Evolutionary conservation across 2,329 filamentous ascomycete genomes (phyloP).

Genomic region (Fusarium sambucinum): DNA sequence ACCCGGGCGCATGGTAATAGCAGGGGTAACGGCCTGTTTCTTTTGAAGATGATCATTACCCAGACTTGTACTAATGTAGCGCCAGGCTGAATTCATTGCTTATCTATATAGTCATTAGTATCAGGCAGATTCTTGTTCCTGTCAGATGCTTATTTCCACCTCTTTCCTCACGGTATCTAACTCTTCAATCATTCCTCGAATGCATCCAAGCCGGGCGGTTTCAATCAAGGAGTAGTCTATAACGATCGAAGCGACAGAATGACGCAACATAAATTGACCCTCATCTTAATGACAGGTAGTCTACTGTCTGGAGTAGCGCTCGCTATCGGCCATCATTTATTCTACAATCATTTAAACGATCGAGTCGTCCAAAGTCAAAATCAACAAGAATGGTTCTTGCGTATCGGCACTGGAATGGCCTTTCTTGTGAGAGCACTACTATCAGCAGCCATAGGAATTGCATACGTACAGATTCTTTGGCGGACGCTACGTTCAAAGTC

Average conservation of each 20-base stretch:
- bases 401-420: constrained; percentile 18
- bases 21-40: background rate
- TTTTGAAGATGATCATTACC: background rate
- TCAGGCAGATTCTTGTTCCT: background rate
- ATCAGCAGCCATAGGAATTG: constrained; percentile 12
- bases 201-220: no score
- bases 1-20: background rate
- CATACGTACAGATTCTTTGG: constrained; percentile 26
- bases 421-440: background rate
- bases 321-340: constrained; percentile 19
- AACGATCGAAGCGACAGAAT: background rate
- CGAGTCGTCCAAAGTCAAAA: background rate
- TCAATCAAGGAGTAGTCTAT: no score
- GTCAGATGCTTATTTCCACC: background rate
- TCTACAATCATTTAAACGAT: background rate
- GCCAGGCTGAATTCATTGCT: accelerated
- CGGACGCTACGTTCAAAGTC: background rate
- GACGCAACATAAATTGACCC: background rate
- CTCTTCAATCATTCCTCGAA: accelerated
- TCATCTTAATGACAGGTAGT: constrained; percentile 2
- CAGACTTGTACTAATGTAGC: background rate
- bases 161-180: background rate
- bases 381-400: constrained; percentile 31
- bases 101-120: background rate
- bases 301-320: background rate